A percentile compares a stretch with the other conserved stretches of the same genome.
These are phyloP conservation scores for Brassica incana DNA, from an alignment of 345 rosid species.

Conservation along the genomic window DNA sequence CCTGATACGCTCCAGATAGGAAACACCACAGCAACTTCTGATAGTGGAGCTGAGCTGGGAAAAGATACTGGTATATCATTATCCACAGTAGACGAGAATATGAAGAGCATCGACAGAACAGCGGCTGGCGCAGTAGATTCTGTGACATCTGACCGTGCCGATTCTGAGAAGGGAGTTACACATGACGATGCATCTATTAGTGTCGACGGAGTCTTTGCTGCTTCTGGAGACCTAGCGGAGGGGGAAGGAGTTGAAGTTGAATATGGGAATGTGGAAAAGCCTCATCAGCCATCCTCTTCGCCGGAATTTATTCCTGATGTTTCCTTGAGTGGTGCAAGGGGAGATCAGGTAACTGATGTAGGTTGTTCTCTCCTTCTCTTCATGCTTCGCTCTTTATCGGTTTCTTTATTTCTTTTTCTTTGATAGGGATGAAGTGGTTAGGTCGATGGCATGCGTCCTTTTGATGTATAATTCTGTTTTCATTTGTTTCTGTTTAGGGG, in stretches of 20 bases:
- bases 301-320: slow-evolving; percentile 46
- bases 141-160: slow-evolving; percentile 27
- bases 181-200: slow-evolving; percentile 29
- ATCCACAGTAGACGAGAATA: slow-evolving; percentile 39
- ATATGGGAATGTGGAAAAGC: slow-evolving; percentile 35
- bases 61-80: slow-evolving; percentile 27
- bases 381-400: slow-evolving; percentile 9
- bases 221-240: slow-evolving; percentile 31
- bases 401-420: slow-evolving; percentile 14
- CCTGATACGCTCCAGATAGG: slow-evolving; percentile 30
- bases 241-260: slow-evolving; percentile 35
- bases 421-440: slow-evolving; percentile 23
- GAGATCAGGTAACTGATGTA: slow-evolving; percentile 78
- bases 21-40: slow-evolving; percentile 21
- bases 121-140: slow-evolving; percentile 18
- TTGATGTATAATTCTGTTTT: slow-evolving; percentile 61
- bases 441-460: slow-evolving; percentile 27
- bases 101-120: slow-evolving; percentile 24
- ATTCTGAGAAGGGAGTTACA: slow-evolving; percentile 43
- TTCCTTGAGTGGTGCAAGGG: slow-evolving; percentile 51
- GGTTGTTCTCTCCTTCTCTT: slow-evolving; percentile 67
- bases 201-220: slow-evolving; percentile 18
- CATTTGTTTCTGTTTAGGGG: slow-evolving; percentile 91
- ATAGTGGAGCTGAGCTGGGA: slow-evolving; percentile 32
- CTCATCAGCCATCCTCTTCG: slow-evolving; percentile 39